Base-by-base conservation (phyloP, 176 grass and related monocot species). In the Aegilops longissima region DNA sequence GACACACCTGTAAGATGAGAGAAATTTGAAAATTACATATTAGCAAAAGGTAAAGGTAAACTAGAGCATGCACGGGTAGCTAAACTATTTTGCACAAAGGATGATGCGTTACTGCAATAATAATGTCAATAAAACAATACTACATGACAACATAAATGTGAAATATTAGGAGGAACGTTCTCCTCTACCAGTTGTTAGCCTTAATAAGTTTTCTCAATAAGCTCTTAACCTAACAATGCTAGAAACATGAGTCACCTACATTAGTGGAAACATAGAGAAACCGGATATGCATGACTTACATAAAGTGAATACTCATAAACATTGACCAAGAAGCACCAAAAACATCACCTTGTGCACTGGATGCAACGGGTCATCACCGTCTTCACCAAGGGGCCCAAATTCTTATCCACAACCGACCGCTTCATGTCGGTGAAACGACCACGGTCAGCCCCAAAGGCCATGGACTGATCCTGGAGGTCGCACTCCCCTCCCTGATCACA, bases 351-450 rank as follows among this genome's bases (percentile, higher is more conserved):
- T 91, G 97, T 99, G 65, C 97, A 99, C 67, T 99, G 97, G 94
- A 99, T 99, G 90, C 97, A 99, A 42, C 97, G 92, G 20, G 97
- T 99, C 97, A 99, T 99, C 82, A 99, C 97, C 2, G 97, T 99
- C 83, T 99, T 99, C 44, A 99, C 97, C 83, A 99, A 87, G 8
- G 97, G 97, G 2, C 97, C 97, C 84, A 99, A 67, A 91, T 97
- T 94, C 80, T 99, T 99, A 86, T 99, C 97, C 38, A 99, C 94
- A 21, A 99, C 97, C 1, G 97, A 99, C 4, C 97, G 76, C 89
- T 99, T 99, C 97, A 94, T 99, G 71, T 99, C 97, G 11, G 89
- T 99, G 94, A 99, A 99, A 20, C 94, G 86, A 9, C 97, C 94
- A 12, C 97, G 97, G 83, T 99, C 97, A 29, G 97, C 79, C 16